Evolutionary conservation across 2,329 filamentous ascomycete species (phyloP), one percentile per base, ranked within the genome.

Genomic region (Leptographium lundbergii): DNA sequence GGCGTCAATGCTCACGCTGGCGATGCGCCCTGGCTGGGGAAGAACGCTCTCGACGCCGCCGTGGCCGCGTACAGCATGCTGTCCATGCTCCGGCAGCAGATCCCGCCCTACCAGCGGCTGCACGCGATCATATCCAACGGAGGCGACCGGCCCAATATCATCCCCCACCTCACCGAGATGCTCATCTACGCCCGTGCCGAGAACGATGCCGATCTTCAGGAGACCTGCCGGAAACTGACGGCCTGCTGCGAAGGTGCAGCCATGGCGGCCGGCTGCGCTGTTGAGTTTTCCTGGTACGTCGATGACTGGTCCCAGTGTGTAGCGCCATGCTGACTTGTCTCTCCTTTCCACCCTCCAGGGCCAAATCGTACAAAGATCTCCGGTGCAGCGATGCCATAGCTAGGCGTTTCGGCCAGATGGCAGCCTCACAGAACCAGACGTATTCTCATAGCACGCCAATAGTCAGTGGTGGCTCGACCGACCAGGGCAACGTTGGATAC

Each of bases 31-130:
- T 78, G 74, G 75, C 67, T 73, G 17, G 76, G 76, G 2, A 63
- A 72, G 51, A 80, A 79, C 61, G 76, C 76, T 0, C 70, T 78
- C 2, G 77, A 80, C 63, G 76, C 76, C 3, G 63, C 74, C 70
- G 75, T 0, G 58, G n/a, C 67, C n/a, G 64, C 68, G 0, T 71
- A 72, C 65, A 70, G 66, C 66, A 42, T 69, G 57, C 68, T 79
- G 13, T 69, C 73, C 2, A 69, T 76, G 56, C 66, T 79, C 32
- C 71, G 77, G 3, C 64, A 81, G 67, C 78, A 81, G 64, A 72
- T 77, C 10, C 68, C 67, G 6, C 76, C 77, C 0, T 69, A 74
- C 11, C 72, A 79, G 60, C 73, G 78, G 17, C 72, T 81, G n/a
- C 76, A 80, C 62, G 75, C 74, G 53, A 72, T 78, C 2, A 74